A percentile compares a stretch with the other conserved stretches of the same genome.
Conservation (phyloP, 2,329 filamentous ascomycete genomes). For the Phyllachora maydis region DNA sequence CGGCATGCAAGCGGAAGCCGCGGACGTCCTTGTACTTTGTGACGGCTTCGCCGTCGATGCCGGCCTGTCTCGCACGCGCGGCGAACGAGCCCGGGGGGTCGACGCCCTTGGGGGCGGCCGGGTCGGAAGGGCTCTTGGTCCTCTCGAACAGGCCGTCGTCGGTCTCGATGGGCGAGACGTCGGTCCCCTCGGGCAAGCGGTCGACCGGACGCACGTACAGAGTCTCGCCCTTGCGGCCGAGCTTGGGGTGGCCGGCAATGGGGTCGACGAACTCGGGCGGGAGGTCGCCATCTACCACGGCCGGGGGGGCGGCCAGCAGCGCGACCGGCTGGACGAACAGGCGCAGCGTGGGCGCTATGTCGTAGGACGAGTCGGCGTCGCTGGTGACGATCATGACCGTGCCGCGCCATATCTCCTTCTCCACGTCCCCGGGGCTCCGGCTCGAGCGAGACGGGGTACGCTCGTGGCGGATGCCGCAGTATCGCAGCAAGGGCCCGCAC, state of each 20-base stretch:
- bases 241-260: constrained; percentile 67
- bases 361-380: constrained; percentile 67
- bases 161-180: constrained; percentile 61
- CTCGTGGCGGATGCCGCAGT: constrained; percentile 62
- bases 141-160: constrained; percentile 69
- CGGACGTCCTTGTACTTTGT: constrained; percentile 69
- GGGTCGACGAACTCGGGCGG: constrained; percentile 76
- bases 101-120: constrained; percentile 16
- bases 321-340: constrained; percentile 78
- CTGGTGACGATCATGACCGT: constrained; percentile 89
- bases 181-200: constrained; percentile 55
- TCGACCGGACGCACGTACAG: constrained; percentile 83
- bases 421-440: constrained; percentile 15
- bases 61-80: constrained; percentile 27
- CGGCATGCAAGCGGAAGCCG: constrained; percentile 64
- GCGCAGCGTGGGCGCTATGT: constrained; percentile 55
- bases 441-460: constrained; percentile 17
- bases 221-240: constrained; percentile 67
- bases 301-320: constrained; percentile 57
- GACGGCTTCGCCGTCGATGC: constrained; percentile 57
- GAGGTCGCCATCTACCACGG: constrained; percentile 44
- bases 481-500: constrained; percentile 78
- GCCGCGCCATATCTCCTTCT: constrained; percentile 76
- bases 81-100: constrained; percentile 32
- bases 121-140: constrained; percentile 30